Base-by-base conservation (phyloP, 257 asterid genomes). In the Perilla frutescens region DNA sequence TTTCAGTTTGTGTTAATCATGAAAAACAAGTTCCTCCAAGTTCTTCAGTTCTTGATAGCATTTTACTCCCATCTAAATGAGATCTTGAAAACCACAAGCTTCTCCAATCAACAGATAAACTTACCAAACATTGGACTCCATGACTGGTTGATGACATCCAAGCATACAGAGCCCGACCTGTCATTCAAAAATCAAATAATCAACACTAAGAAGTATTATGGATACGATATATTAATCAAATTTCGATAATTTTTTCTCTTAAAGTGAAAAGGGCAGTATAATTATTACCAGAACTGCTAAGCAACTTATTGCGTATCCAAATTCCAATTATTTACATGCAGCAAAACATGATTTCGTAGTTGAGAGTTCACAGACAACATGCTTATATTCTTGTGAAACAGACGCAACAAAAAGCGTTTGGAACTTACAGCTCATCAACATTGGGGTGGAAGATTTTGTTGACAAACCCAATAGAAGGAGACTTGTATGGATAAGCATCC, bases 61-160 rank as follows among this genome's bases (percentile, higher is more conserved):
- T 9, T 39, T n/a, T 40, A 40, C 50, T 6, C 6, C 0, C 51
- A 62, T 5, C 7, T 57, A 58, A 4, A 58, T 9, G 63, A 58
- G 8, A 43, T 13, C 31, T 6, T 1, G 32, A 43, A 32, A 54
- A 40, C 7, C 34, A 29, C 41, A 37, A 20, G 14, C 0, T 60
- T 71, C 36, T 55, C 29, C 66, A 71, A 20, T 20, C 41, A 77
- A 73, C 47, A 37, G 60, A 41, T 71, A 9, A 49, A 68, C 87
- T 75, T 85, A 91, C 98, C 98, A 57, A 86, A 88, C 97, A 91
- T 91, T 66, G 97, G 98, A 72, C 98, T 93, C 98, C 97, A 91
- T 61, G 98, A 89, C 81, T 93, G 98, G 81, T 93, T 91, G 66
- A 91, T 93, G 69, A 90, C 96, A 79, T 93, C 96, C 91, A 90